phyloP scores from a whole-genome alignment of 169 alveolate genomes.

The Eimeria acervulina region DNA sequence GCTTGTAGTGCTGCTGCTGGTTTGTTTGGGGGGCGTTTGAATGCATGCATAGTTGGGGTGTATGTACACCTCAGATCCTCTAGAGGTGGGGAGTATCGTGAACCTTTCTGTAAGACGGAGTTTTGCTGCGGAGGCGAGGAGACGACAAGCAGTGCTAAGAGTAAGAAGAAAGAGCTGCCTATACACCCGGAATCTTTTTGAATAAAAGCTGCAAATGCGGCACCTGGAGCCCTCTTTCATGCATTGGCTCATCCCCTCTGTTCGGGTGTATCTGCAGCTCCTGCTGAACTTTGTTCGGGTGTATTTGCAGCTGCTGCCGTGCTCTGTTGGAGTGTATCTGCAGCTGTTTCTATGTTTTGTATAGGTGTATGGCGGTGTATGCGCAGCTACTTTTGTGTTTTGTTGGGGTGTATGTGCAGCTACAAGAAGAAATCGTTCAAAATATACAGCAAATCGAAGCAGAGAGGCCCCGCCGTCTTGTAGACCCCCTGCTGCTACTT shows the following conservation, averaged over 20 bases:
- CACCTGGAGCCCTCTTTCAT: neutral
- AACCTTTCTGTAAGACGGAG: neutral
- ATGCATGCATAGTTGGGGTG: neutral
- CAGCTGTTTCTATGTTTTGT: neutral
- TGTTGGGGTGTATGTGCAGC: slow-evolving; percentile 25
- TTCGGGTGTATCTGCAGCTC: neutral
- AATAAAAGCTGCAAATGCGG: neutral
- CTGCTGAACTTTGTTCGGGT: neutral
- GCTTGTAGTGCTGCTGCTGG: too few species aligned
- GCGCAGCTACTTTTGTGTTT: neutral
- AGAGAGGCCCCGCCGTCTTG: neutral
- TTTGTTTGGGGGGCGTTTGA: too few species aligned
- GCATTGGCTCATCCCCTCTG: neutral
- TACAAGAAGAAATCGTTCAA: neutral
- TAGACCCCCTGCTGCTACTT: slow-evolving; percentile 28
- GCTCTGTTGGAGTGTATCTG: too few species aligned
- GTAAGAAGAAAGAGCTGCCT: neutral
- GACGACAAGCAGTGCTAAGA: neutral
- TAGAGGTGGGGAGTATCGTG: slow-evolving; percentile 26
- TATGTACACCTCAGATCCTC: neutral
- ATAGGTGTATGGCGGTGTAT: neutral
- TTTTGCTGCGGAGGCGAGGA: neutral
- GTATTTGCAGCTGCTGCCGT: neutral
- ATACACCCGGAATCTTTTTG: too few species aligned
- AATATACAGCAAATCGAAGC: neutral